A percentile compares a stretch with the other conserved stretches of the same genome.
These are phyloP conservation scores for Aristolochia fimbriata DNA, from an alignment of 164 flowering plant genomes.

Conservation along the genomic window DNA sequence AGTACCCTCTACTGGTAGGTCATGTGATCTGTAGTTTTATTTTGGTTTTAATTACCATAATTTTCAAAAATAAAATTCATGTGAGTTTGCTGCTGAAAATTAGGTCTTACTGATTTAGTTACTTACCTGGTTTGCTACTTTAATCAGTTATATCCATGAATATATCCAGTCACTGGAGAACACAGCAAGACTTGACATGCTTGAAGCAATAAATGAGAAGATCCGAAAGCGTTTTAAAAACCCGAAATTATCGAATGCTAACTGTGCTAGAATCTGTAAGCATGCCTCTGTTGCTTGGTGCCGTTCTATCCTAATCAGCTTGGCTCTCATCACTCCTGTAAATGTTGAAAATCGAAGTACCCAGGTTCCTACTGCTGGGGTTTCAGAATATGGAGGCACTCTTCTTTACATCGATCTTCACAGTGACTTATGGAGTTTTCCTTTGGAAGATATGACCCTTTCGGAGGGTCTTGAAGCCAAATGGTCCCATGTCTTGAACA, in stretches of 20 bases:
- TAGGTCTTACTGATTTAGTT: not conserved
- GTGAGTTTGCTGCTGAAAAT: not conserved
- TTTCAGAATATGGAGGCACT: conserved; percentile 27
- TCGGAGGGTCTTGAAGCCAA: conserved; percentile 45
- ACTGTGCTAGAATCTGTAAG: conserved; percentile 70
- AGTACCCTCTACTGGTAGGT: conserved; percentile 64
- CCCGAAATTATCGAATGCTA: conserved; percentile 73
- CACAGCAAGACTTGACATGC: conserved; percentile 53
- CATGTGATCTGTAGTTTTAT: not conserved
- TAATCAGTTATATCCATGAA: conserved; percentile 63
- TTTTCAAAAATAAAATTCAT: not conserved
- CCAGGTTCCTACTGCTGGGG: conserved; percentile 21
- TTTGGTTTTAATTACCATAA: not conserved
- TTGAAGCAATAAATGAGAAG: conserved; percentile 90
- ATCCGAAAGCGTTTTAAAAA: conserved; percentile 84
- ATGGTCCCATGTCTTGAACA: conserved; percentile 50
- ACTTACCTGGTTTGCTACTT: conserved; percentile 1
- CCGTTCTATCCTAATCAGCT: conserved; percentile 58
- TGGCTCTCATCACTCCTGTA: conserved; percentile 69
- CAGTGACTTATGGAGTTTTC: conserved; percentile 60
- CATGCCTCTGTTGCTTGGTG: conserved; percentile 93
- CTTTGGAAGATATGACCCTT: conserved; percentile 48
- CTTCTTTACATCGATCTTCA: conserved; percentile 70
- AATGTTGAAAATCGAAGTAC: conserved; percentile 18
- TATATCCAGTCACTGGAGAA: conserved; percentile 59